Evolutionary conservation across 768 basidiomycete species (phyloP), one percentile per base, ranked within the genome.

Genomic region (Kwoniella shandongensis): DNA sequence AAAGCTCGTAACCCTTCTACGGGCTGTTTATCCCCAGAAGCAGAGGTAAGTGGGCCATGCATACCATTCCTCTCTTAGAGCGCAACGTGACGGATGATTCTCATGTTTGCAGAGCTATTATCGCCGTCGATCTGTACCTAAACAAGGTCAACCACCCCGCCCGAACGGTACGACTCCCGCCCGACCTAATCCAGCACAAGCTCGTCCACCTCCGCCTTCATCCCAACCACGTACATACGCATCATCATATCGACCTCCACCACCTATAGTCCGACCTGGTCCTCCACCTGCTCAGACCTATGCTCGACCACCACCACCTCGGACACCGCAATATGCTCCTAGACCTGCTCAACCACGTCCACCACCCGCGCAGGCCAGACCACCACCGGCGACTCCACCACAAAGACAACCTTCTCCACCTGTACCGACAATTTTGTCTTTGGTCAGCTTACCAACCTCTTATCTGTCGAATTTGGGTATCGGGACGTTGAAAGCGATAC

Each of bases 401-500:
- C 59, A 69, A 44, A 36, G 54, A 13, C 42, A 57, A n/a, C 84
- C 50, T 70, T 82, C 78, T 4, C 75, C 74, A 7, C 76, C 78
- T 5, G 70, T 79, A 2, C 88, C 88, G 10, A 79, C 86, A 41
- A 83, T 94, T 30, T 81, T 88, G 61, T 80, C 83, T 36, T 80
- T 96, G 3, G 79, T 93, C 1, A 78, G 79, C 0, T 85, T 89
- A 80, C 75, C 83, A 0, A 70, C 80, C 1, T 82, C 82, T 6
- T 79, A 81, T 13, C 76, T 93, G n/a, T 73, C 80, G 1, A 75
- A 80, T 2, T 79, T 94, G 13, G 83, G 86, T 6, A 83, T 93
- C 51, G 79, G 83, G 22, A 77, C 81, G n/a, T 79, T 96, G 44
- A 96, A 96, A 73, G 80, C 81, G 1, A 82, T 94, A 18, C 76